phyloP scores from a whole-genome alignment of 2,329 filamentous ascomycete species.

The Trichoderma atroviride region DNA sequence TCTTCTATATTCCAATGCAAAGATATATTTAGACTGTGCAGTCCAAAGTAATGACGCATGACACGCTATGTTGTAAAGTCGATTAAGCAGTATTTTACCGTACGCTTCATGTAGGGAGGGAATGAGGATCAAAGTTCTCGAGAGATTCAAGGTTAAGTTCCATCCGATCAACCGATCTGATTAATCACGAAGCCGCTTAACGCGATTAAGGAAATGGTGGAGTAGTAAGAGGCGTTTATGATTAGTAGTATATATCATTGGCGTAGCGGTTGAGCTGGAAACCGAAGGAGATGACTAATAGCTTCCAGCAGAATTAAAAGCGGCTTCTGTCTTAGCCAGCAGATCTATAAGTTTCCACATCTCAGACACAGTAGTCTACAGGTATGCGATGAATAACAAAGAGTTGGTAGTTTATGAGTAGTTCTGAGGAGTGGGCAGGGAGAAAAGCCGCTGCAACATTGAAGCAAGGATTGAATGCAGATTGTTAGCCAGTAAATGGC shows the following conservation, averaged over 20 bases:
- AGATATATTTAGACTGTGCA: not conserved
- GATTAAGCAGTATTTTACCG: not conserved
- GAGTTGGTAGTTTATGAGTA: not conserved
- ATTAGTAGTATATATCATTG: not conserved
- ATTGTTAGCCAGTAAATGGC: too few species aligned
- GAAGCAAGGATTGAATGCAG: not conserved
- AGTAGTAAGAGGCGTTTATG: not conserved
- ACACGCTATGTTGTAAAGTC: not conserved
- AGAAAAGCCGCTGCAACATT: not conserved
- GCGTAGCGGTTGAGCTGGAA: not conserved
- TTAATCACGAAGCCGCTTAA: not conserved
- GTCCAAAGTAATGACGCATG: not conserved
- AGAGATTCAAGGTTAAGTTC: not conserved
- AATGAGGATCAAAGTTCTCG: not conserved
- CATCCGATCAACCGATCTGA: not conserved
- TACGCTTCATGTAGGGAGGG: not conserved
- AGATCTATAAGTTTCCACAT: too few species aligned
- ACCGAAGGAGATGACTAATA: not conserved
- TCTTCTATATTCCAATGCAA: not conserved
- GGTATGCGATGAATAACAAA: too few species aligned
- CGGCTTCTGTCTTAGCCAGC: not conserved
- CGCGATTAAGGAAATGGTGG: conserved; percentile 13
- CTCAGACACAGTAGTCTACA: too few species aligned
- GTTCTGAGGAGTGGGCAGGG: not conserved
- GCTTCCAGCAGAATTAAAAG: not conserved